Conservation (phyloP, 2,329 filamentous ascomycete genomes). For the Aspergillus latus region DNA sequence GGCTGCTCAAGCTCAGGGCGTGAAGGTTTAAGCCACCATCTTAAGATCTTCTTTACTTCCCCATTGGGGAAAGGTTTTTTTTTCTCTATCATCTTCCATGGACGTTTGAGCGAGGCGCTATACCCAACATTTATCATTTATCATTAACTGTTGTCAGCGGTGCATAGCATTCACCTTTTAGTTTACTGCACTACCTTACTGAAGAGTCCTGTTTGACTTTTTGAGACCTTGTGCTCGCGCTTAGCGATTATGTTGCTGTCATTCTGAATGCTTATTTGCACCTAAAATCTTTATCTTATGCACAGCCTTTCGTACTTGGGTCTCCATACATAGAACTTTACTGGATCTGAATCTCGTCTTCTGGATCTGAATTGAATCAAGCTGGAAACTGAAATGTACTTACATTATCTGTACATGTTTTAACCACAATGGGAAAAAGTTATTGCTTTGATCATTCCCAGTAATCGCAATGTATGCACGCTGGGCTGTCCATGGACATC, state of each 20-base stretch:
- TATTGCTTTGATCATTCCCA: too few relatives aligned
- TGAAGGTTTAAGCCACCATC: slow-evolving; percentile 6
- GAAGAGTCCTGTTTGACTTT: neutral
- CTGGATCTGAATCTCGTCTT: too few relatives aligned
- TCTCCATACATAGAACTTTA: too few relatives aligned
- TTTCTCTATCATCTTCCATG: neutral
- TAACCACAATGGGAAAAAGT: too few relatives aligned
- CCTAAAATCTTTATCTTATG: too few relatives aligned
- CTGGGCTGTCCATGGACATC: too few relatives aligned
- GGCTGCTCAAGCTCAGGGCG: slow-evolving; percentile 28
- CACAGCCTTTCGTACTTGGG: too few relatives aligned
- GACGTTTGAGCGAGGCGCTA: slow-evolving; percentile 32
- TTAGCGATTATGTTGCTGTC: slow-evolving; percentile 1
- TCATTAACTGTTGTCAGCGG: neutral
- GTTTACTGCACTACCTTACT: too few relatives aligned
- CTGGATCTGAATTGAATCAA: too few relatives aligned
- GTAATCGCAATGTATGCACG: neutral
- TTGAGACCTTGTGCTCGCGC: neutral
- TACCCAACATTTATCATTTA: slow-evolving; percentile 22
- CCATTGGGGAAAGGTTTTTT: neutral
- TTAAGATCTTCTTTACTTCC: slow-evolving; percentile 8
- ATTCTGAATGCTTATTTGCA: neutral
- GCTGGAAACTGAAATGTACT: too few relatives aligned
- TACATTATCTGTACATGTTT: too few relatives aligned
- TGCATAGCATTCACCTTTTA: neutral